Conservation (phyloP, 2,329 filamentous ascomycete genomes). For the Diaporthe australafricana region DNA sequence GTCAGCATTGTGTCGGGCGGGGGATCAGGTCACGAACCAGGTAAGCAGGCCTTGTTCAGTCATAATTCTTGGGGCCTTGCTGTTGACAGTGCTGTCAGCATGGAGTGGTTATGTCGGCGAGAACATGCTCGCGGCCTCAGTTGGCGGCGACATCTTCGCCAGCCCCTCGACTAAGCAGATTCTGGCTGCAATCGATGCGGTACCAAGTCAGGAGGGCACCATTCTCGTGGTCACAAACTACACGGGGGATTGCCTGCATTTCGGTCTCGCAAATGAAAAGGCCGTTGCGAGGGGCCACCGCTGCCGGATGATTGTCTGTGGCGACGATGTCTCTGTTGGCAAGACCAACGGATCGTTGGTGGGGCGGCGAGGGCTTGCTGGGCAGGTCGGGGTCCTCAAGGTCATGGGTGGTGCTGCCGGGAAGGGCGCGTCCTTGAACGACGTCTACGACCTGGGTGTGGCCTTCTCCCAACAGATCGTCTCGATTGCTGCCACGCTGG, state of each 20-base stretch:
- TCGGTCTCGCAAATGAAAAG: conserved; percentile 69
- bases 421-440: conserved; percentile 59
- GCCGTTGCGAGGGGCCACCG: conserved; percentile 65
- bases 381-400: conserved; percentile 71
- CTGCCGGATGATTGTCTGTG: conserved; percentile 69
- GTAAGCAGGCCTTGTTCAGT: not conserved
- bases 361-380: conserved; percentile 70
- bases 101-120: conserved; percentile 73
- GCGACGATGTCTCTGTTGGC: conserved; percentile 74
- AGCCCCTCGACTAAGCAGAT: conserved; percentile 74
- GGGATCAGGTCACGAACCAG: conserved; percentile 68
- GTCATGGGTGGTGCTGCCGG: conserved; percentile 64
- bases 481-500: conserved; percentile 68
- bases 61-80: too few relatives aligned
- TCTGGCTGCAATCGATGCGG: conserved; percentile 66
- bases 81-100: conserved; percentile 46
- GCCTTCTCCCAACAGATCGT: conserved; percentile 64
- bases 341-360: conserved; percentile 65
- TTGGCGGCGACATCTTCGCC: conserved; percentile 73
- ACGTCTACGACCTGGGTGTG: conserved; percentile 62
- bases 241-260: conserved; percentile 73
- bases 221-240: conserved; percentile 75
- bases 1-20: conserved; percentile 67
- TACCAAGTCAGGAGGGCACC: conserved; percentile 65
- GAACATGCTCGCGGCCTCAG: conserved; percentile 71